These are phyloP conservation scores for Cutaneotrichosporon dermatis DNA, from an alignment of 1,284 basidiomycete genomes.

Conservation along the genomic window DNA sequence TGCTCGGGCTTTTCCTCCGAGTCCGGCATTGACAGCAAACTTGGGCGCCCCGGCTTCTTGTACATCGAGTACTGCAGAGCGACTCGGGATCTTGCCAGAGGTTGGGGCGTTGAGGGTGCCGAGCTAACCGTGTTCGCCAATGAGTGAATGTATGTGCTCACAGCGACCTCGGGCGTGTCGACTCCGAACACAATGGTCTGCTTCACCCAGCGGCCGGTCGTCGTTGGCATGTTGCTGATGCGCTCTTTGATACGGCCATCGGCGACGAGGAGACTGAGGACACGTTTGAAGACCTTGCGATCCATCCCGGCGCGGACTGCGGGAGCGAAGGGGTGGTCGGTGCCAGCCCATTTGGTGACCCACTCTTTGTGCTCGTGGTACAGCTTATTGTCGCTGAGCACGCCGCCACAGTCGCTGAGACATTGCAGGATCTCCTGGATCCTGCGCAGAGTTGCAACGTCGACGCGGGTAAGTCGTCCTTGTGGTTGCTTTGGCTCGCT, in stretches of 20 bases:
- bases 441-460: slow-evolving; percentile 28
- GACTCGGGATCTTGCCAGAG: slow-evolving; percentile 3
- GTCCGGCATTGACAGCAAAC: background rate
- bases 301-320: slow-evolving; percentile 33
- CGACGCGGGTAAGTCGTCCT: slow-evolving; percentile 18
- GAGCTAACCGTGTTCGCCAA: slow-evolving; percentile 14
- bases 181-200: slow-evolving; percentile 23
- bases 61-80: slow-evolving; percentile 18
- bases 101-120: slow-evolving; percentile 2
- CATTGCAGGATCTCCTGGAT: slow-evolving; percentile 33
- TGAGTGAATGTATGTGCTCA: slow-evolving; percentile 29
- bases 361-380: slow-evolving; percentile 28
- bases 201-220: slow-evolving; percentile 34
- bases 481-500: background rate
- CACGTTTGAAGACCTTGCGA: slow-evolving; percentile 28
- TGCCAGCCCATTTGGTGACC: slow-evolving; percentile 34
- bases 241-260: slow-evolving; percentile 33
- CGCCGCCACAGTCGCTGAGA: slow-evolving; percentile 29
- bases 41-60: slow-evolving; percentile 3
- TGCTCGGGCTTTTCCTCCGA: background rate
- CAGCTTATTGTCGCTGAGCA: slow-evolving; percentile 26
- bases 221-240: slow-evolving; percentile 29
- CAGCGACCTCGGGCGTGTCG: slow-evolving; percentile 18
- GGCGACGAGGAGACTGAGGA: slow-evolving; percentile 19
- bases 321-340: slow-evolving; percentile 36